Evolutionary conservation across 257 asterid genomes (phyloP), one percentile per base, ranked within the genome.

Genomic region (Handroanthus guayacan): DNA sequence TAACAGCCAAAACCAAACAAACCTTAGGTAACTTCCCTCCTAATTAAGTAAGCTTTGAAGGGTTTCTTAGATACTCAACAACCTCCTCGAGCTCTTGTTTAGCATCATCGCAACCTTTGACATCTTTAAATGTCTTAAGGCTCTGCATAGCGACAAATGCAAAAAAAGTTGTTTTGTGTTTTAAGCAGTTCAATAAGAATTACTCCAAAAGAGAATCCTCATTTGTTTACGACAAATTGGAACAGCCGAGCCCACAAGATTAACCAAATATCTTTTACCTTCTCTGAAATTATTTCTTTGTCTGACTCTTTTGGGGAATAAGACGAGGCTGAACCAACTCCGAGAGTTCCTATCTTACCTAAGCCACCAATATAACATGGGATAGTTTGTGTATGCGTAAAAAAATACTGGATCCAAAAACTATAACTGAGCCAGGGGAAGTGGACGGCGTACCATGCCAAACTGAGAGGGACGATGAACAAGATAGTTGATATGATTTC

Each of bases 61-160:
- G 99, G 81, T 93, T 89, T 75, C 80, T 95, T 13, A 95, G 92
- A 86, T 95, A 95, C 90, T 95, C 96, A 71, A 95, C 99, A 86
- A 95, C 97, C 92, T 95, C 99, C 88, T 92, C 99, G 62, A 95
- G 99, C 92, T 95, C 99, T 88, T 95, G 97, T 73, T 95, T 95
- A 61, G 99, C 99, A 88, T 95, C 99, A 86, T 95, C 99, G 78
- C 99, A 95, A 65, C 99, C 99, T 85, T 91, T 95, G 79, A 92
- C 99, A 77, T 95, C 99, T 89, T 95, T 95, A 78, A 95, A 95
- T 45, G 98, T 95, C 89, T 95, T 95, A 67, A 91, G 96, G 84
- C 92, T 95, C 99, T 95, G 93, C 84, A 75, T 39, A 66, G 58
- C 75, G 80, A n/a, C n/a, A 54, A 73, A 72, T 44, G 50, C 61